phyloP scores from a whole-genome alignment of 2,329 filamentous ascomycete species.

The Trichoderma arundinaceum region DNA sequence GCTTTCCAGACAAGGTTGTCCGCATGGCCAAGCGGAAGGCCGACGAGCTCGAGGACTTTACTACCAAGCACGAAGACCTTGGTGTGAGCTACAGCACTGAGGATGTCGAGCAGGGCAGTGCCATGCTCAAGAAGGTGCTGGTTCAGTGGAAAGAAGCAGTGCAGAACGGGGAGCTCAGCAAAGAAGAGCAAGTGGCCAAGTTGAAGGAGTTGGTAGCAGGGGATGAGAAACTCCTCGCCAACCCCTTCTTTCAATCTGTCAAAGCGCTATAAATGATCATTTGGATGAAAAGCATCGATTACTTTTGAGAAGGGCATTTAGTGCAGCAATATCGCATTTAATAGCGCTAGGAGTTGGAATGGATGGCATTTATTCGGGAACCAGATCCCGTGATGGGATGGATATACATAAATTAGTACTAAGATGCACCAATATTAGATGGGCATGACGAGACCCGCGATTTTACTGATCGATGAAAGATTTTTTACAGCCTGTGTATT shows the following conservation, averaged over 20 bases:
- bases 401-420: conserved; percentile 15
- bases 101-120: conserved; percentile 88
- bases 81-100: conserved; percentile 72
- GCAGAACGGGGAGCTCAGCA: conserved; percentile 63
- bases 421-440: conserved; percentile 13
- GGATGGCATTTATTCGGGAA: conserved; percentile 19
- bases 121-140: conserved; percentile 81
- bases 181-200: conserved; percentile 76
- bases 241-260: conserved; percentile 73
- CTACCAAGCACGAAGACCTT: conserved; percentile 71
- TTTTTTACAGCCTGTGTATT: background rate
- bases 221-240: conserved; percentile 68
- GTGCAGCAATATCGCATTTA: conserved; percentile 16
- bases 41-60: conserved; percentile 96
- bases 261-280: conserved; percentile 59
- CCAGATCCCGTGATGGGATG: background rate
- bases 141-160: conserved; percentile 84
- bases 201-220: conserved; percentile 80
- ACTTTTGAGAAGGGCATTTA: conserved; percentile 4
- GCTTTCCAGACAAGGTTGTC: conserved; percentile 95
- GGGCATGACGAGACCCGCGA: background rate
- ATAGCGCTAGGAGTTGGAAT: conserved; percentile 22
- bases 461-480: background rate
- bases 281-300: background rate
- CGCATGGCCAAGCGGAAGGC: conserved; percentile 99